Conservation (phyloP, 1,139 yeast species). For the Geotrichum histeridarum region DNA sequence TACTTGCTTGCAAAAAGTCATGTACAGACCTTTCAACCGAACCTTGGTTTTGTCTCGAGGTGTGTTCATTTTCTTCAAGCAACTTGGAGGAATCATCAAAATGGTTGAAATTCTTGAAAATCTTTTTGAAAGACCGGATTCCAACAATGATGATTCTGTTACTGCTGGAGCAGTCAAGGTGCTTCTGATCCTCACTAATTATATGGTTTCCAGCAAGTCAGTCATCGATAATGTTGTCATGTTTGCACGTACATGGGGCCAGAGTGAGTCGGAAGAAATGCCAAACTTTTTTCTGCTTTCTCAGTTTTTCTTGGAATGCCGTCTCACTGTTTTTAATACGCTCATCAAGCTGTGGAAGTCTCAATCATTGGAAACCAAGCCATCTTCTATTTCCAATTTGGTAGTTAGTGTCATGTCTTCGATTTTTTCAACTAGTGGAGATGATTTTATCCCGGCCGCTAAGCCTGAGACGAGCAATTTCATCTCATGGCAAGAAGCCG, state of each 20-base stretch:
- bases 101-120: constrained; percentile 27
- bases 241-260: constrained; percentile 28
- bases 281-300: constrained; percentile 32
- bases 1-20: constrained; percentile 26
- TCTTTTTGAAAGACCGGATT: constrained; percentile 21
- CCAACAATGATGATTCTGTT: constrained; percentile 13
- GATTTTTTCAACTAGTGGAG: constrained; percentile 25
- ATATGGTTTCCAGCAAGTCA: constrained; percentile 25
- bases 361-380: constrained; percentile 25
- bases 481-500: constrained; percentile 40
- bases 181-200: constrained; percentile 24
- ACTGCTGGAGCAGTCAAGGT: constrained; percentile 21
- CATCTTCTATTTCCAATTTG: constrained; percentile 24
- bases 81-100: constrained; percentile 31
- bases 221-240: constrained; percentile 25
- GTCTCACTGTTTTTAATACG: constrained; percentile 27
- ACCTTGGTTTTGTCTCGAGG: constrained; percentile 24
- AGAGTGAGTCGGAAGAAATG: constrained; percentile 23
- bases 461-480: neutral
- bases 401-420: constrained; percentile 27
- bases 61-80: constrained; percentile 34
- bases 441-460: constrained; percentile 20
- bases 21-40: constrained; percentile 26
- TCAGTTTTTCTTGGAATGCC: constrained; percentile 35
- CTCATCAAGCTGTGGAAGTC: constrained; percentile 31